Conservation (phyloP, 139 green algal species). For the Limnomonas spitsbergensis region DNA sequence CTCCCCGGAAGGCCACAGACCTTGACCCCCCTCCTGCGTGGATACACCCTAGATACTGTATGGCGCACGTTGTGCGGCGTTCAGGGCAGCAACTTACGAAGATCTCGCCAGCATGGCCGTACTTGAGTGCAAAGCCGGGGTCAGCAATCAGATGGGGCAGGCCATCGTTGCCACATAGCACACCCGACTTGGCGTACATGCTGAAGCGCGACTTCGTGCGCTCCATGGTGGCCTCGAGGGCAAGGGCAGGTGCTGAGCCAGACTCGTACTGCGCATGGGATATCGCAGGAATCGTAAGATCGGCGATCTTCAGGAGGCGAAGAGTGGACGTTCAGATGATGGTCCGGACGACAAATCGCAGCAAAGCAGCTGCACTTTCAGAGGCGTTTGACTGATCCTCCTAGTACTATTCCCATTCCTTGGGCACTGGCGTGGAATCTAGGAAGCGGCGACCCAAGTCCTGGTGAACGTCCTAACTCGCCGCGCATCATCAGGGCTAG, state of each 20-base stretch:
- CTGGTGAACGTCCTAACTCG: too few species aligned
- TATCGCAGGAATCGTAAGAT: neutral
- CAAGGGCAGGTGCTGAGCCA: conserved; percentile 80
- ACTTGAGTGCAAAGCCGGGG: conserved; percentile 88
- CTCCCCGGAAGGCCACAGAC: neutral
- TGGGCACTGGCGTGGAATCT: too few species aligned
- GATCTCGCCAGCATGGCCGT: conserved; percentile 90
- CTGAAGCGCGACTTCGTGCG: conserved; percentile 91
- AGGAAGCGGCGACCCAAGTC: too few species aligned
- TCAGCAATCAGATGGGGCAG: conserved; percentile 98
- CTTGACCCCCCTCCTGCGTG: neutral
- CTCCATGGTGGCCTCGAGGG: conserved; percentile 91
- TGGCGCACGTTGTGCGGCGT: neutral
- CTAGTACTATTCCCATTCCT: neutral
- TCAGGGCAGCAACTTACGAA: conserved; percentile 63
- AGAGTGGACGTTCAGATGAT: neutral
- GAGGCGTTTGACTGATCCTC: neutral
- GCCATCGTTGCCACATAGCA: conserved; percentile 96
- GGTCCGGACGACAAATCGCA: neutral
- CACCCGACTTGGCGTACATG: conserved; percentile 84
- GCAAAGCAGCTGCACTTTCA: neutral
- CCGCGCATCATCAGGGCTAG: too few species aligned
- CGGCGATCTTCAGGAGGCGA: neutral
- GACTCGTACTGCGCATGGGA: conserved; percentile 79
- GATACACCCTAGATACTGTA: neutral